phyloP scores from a whole-genome alignment of 2,329 filamentous ascomycete genomes.

The Trichoderma koningii region DNA sequence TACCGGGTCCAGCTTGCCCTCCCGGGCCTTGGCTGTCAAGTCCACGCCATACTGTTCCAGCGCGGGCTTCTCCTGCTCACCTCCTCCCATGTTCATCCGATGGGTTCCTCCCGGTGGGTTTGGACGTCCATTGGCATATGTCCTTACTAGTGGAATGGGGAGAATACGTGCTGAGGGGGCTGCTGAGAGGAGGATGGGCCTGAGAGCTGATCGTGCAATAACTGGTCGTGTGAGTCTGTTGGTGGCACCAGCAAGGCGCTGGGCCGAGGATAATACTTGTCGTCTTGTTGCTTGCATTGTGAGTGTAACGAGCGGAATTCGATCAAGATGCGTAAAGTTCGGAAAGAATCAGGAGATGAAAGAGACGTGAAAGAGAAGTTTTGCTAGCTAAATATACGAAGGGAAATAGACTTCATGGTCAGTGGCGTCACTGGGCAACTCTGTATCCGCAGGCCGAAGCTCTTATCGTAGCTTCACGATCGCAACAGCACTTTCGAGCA shows the following conservation, averaged over 20 bases:
- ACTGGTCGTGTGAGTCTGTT: constrained; percentile 38
- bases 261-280: constrained; percentile 44
- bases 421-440: neutral
- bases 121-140: constrained; percentile 71
- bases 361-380: neutral
- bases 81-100: constrained; percentile 84
- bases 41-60: constrained; percentile 91
- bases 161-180: constrained; percentile 37
- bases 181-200: constrained; percentile 1
- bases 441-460: constrained; percentile 1
- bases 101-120: constrained; percentile 91
- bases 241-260: constrained; percentile 41
- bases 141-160: constrained; percentile 48
- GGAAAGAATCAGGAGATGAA: neutral
- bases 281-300: constrained; percentile 46
- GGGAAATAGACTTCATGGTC: neutral
- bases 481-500: constrained; percentile 44
- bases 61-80: constrained; percentile 73
- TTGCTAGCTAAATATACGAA: neutral
- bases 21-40: constrained; percentile 78
- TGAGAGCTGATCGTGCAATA: constrained; percentile 32
- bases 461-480: constrained; percentile 34
- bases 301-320: constrained; percentile 11
- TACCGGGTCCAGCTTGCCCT: constrained; percentile 91
- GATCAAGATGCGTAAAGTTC: neutral